Evolutionary conservation across 208 protist species (phyloP), one percentile per base, ranked within the genome.

Genomic region (Histomonas meleagridis): DNA sequence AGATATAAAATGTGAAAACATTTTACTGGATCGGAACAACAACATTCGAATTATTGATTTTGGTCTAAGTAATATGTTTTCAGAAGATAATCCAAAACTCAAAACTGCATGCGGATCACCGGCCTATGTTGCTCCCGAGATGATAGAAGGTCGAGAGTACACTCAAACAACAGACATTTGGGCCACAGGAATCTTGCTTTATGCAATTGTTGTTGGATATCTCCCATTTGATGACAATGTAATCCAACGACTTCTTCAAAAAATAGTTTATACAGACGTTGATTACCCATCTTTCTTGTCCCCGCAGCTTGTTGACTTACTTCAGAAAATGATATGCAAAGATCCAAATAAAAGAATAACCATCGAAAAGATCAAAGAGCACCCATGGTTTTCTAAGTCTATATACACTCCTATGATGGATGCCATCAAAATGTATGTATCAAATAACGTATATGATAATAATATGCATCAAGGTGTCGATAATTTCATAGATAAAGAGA

Each of bases 1-100:
- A 65, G 92, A 92, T 70, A 35, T 92, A 7, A 92, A 92, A 62
- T 60, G 57, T 1, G 92, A 92, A 70, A 92, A 92, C 72, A 72
- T 92, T 12, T 46, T 92, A 23, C 51, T 92, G 9, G 92, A 86
- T 57, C 51, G 55, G 55, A 43, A 86, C 46, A 46, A 86, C 3
- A 86, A 86, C 46, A 49, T 92, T 55, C 60, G 90, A 53, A 28
- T 92, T 65, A 90, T 90, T 48, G 92, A 92, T 91, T 92, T 92
- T 53, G 92, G 92, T 23, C 48, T 92, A 16, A 70, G 46, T 32
- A 91, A 91, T 46, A 91, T 35, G 7, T 86, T 69, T 46, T 91
- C 90, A 38, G 49, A 70, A n/a, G 92, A 70, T 62, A 28, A 49
- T 38, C 70, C 69, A 28, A 46, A 92, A 48, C 38, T 92, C 3